Evolutionary conservation across 2,329 filamentous ascomycete species (phyloP).

Genomic region (Talaromyces sp.): DNA sequence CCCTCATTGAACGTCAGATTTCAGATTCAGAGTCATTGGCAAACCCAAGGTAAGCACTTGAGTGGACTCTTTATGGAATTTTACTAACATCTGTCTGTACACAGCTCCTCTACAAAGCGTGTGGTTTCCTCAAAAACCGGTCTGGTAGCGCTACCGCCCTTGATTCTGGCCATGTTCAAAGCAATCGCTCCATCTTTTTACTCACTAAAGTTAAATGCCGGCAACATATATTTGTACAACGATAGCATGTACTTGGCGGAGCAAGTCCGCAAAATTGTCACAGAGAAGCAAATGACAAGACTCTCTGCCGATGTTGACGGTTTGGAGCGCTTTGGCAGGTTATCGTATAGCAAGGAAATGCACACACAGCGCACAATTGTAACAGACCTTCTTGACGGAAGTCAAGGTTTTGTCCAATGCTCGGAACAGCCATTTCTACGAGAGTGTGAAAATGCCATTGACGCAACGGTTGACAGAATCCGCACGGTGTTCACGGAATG

Average conservation of each 20-base stretch:
- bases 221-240: constrained; percentile 62
- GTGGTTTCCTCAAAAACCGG: constrained; percentile 38
- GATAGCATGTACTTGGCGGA: constrained; percentile 56
- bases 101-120: constrained; percentile 27
- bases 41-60: constrained; percentile 28
- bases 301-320: constrained; percentile 51
- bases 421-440: constrained; percentile 54
- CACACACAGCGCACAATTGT: constrained; percentile 59
- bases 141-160: constrained; percentile 41
- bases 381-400: constrained; percentile 57
- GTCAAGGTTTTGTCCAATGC: constrained; percentile 57
- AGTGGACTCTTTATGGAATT: not conserved
- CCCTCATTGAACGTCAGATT: constrained; percentile 37
- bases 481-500: constrained; percentile 53
- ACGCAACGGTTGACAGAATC: constrained; percentile 53
- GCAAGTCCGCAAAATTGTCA: constrained; percentile 45
- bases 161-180: constrained; percentile 47
- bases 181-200: constrained; percentile 45
- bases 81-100: constrained; percentile 17
- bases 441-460: constrained; percentile 57
- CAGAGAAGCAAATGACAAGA: constrained; percentile 43
- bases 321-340: constrained; percentile 55
- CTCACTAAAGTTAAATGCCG: constrained; percentile 39
- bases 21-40: constrained; percentile 35
- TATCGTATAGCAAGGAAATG: constrained; percentile 60